Conservation (phyloP, 2,329 filamentous ascomycete genomes). For the Colletotrichum truncatum region DNA sequence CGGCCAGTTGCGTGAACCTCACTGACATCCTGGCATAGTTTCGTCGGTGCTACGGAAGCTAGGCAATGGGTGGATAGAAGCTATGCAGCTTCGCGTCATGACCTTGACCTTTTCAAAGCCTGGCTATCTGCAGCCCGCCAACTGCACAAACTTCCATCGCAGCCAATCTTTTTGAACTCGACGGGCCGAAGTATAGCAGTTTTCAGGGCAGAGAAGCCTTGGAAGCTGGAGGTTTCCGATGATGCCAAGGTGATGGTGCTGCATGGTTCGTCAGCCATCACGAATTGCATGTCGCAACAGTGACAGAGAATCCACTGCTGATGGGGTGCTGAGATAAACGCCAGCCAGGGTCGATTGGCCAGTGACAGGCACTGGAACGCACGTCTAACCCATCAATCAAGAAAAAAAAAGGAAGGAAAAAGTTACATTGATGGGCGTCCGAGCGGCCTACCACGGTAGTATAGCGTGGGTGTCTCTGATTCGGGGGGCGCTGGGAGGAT, state of each 20-base stretch:
- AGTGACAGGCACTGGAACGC: constrained; percentile 3
- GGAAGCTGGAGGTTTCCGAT: not conserved
- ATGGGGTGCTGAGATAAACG: constrained; percentile 1
- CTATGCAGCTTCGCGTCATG: constrained; percentile 22
- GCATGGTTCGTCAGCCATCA: constrained; percentile 7
- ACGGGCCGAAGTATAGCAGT: not conserved
- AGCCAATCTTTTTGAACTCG: not conserved
- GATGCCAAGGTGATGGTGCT: not conserved
- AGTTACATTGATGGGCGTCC: not conserved
- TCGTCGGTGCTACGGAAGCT: constrained; percentile 2
- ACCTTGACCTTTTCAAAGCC: not conserved
- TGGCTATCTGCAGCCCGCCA: constrained; percentile 10
- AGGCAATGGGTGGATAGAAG: not conserved
- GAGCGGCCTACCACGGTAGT: not conserved
- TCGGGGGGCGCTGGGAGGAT: not conserved
- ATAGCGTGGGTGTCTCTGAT: not conserved
- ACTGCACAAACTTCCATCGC: not conserved
- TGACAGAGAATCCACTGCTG: constrained; percentile 4
- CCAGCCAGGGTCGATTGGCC: not conserved
- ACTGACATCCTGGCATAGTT: not conserved
- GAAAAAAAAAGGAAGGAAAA: too few relatives aligned
- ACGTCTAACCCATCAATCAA: not conserved
- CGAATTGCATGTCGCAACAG: constrained; percentile 1
- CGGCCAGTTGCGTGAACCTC: constrained; percentile 5
- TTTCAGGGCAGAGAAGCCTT: not conserved